Evolutionary conservation across 345 rosid genomes (phyloP), one percentile per base, ranked within the genome.

Genomic region (Eucalyptus polybractea): DNA sequence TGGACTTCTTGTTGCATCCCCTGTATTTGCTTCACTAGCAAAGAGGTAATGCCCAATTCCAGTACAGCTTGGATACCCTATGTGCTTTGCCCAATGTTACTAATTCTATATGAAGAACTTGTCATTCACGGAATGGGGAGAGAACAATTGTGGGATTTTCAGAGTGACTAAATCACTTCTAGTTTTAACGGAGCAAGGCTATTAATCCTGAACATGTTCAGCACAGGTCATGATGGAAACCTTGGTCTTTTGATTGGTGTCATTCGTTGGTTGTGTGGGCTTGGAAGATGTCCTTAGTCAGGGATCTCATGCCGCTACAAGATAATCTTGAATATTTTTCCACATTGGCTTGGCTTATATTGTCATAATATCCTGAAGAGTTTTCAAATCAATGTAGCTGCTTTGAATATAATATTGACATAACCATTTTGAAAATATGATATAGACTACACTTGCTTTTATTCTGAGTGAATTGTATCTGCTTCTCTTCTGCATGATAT

Each of bases 1-100:
- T 93, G 99, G 99, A 54, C 97, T 98, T 92, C 99, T 98, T 33
- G 87, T 98, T 60, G 96, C 99, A 88, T 98, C 98, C 91, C 99
- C 99, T 17, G 94, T 96, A 86, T 98, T 98, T 93, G 99, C 99
- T 88, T 95, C 95, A 27, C 90, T 96, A 80, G 96, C 99, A 25
- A 98, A 95, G 92, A 95, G 98, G 99, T 96, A 86, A 85, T 16
- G 45, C 29, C 56, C 88, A 40, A 21, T 50, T 89, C 24, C 19
- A 27, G 60, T 25, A 83, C 27, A 67, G 51, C 87, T 21, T 49
- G 86, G 54, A 19, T 80, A 31, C 25, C 13, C 37, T 65, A 7
- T 65, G 37, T n/a, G 37, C 37, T 65, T 65, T 65, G 33, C 9
- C 37, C 76, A n/a, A 65, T 65, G 76, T n/a, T 29, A n/a, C 16